phyloP scores from a whole-genome alignment of 2,329 filamentous ascomycete species.

The Scopulariopsis brevicaulis region DNA sequence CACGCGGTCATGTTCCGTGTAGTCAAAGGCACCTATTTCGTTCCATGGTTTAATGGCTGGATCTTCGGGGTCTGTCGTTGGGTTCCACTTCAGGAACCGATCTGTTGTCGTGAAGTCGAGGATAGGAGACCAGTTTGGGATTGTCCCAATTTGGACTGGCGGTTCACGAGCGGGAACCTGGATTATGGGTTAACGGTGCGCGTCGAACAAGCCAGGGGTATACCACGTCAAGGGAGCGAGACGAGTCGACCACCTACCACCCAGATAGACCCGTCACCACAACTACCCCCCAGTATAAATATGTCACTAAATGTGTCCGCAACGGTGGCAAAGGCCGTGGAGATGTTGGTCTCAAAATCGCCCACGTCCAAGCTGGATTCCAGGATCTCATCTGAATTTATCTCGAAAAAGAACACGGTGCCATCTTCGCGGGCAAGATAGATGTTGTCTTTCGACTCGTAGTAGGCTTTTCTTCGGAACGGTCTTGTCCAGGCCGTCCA shows the following conservation, averaged over 20 bases:
- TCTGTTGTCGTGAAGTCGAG: conserved; percentile 41
- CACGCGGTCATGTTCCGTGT: conserved; percentile 34
- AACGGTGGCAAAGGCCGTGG: conserved; percentile 71
- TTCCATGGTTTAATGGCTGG: conserved; percentile 12
- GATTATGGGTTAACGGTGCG: neutral
- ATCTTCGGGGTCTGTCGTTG: conserved; percentile 12
- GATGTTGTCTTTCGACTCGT: conserved; percentile 60
- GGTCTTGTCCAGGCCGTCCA: conserved; percentile 85
- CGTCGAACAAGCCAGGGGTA: neutral
- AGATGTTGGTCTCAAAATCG: conserved; percentile 49
- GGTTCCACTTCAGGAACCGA: conserved; percentile 18
- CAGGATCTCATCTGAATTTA: conserved; percentile 40
- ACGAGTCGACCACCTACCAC: conserved; percentile 35
- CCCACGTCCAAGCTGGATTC: conserved; percentile 8
- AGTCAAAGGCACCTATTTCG: conserved; percentile 13
- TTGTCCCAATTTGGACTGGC: conserved; percentile 27
- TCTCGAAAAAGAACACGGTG: conserved; percentile 60
- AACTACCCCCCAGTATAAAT: conserved; percentile 69
- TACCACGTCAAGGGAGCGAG: neutral
- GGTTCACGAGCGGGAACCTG: conserved; percentile 44
- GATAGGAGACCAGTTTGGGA: conserved; percentile 54
- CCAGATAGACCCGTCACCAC: conserved; percentile 67
- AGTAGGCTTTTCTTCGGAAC: conserved; percentile 51
- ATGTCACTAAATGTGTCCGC: conserved; percentile 60
- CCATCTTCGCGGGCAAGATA: conserved; percentile 88